A percentile compares a stretch with the other conserved stretches of the same genome.
phyloP scores from a whole-genome alignment of 352 stramenopile species.

The Phytophthora idaei region DNA sequence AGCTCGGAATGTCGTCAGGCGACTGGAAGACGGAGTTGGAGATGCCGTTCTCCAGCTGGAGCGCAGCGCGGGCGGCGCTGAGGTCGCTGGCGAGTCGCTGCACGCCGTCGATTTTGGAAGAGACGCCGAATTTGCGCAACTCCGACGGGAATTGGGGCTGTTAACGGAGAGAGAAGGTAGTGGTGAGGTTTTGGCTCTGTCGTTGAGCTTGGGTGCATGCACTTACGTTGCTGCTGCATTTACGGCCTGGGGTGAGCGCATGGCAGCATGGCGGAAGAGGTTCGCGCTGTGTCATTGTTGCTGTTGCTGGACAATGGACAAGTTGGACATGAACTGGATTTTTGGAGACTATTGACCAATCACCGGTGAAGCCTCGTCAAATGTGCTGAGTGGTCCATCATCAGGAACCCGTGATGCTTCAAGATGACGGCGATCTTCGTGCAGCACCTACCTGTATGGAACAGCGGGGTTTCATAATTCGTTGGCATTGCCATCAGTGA shows the following conservation, averaged over 20 bases:
- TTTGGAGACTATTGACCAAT: conserved; percentile 1
- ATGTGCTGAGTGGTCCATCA: conserved; percentile 6
- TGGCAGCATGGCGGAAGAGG: conserved; percentile 63
- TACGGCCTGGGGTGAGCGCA: conserved; percentile 41
- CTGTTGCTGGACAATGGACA: conserved; percentile 8
- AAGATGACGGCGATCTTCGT: no score
- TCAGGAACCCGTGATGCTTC: background rate
- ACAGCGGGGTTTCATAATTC: background rate
- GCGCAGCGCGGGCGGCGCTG: conserved; percentile 39
- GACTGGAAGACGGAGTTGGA: conserved; percentile 21
- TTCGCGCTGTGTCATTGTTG: conserved; percentile 40
- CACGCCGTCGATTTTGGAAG: conserved; percentile 38
- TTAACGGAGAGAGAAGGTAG: background rate
- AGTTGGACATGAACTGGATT: conserved; percentile 24
- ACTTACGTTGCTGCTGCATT: conserved; percentile 46
- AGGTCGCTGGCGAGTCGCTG: conserved; percentile 48
- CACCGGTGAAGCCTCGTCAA: background rate
- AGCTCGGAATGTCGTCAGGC: conserved; percentile 28
- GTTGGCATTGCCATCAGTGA: no score
- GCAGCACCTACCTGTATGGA: background rate
- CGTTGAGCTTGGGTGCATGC: background rate
- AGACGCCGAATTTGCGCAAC: conserved; percentile 42
- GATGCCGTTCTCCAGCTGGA: conserved; percentile 29
- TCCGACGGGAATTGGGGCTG: conserved; percentile 56
- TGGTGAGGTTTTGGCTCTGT: background rate